Evolutionary conservation across 2,329 filamentous ascomycete genomes (phyloP).

Genomic region (Leptographium wingfieldii): DNA sequence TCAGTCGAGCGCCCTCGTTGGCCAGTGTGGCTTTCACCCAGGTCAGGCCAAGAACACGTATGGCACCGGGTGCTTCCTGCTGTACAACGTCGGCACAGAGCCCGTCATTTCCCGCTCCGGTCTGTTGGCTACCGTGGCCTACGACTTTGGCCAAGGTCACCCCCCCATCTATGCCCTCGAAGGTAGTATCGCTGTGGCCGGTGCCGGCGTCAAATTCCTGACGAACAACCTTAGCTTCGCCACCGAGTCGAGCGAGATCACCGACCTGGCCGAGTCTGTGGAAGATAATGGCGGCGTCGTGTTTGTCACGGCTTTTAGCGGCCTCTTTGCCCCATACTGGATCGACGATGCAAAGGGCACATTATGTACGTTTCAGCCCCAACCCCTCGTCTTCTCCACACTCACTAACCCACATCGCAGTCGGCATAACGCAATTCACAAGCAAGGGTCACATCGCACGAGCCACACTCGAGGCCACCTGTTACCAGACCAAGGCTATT

Average conservation of each 20-base stretch:
- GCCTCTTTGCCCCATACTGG: constrained; percentile 88
- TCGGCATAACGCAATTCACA: constrained; percentile 77
- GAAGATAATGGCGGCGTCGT: constrained; percentile 71
- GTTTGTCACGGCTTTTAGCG: constrained; percentile 83
- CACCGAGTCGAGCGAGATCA: constrained; percentile 35
- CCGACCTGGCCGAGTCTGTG: constrained; percentile 37
- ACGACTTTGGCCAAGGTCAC: constrained; percentile 53
- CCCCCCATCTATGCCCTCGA: constrained; percentile 68
- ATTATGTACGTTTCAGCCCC: constrained; percentile 41
- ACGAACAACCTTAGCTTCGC: constrained; percentile 52
- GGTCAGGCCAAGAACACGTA: constrained; percentile 87
- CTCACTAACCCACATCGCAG: constrained; percentile 34
- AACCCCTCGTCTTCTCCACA: constrained; percentile 73
- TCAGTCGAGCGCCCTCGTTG: constrained; percentile 75
- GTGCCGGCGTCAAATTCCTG: constrained; percentile 66
- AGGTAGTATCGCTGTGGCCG: constrained; percentile 72
- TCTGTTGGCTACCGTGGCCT: constrained; percentile 75
- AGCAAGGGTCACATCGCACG: constrained; percentile 76
- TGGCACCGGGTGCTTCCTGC: constrained; percentile 77
- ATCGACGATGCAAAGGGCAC: constrained; percentile 87
- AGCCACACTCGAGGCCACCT: constrained; percentile 80
- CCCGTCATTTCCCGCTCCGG: constrained; percentile 78
- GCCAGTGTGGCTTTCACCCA: constrained; percentile 70
- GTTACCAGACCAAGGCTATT: constrained; percentile 87
- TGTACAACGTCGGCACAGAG: constrained; percentile 77